Evolutionary conservation across 106 monocot species (phyloP).

Genomic region (Allium cepa): DNA sequence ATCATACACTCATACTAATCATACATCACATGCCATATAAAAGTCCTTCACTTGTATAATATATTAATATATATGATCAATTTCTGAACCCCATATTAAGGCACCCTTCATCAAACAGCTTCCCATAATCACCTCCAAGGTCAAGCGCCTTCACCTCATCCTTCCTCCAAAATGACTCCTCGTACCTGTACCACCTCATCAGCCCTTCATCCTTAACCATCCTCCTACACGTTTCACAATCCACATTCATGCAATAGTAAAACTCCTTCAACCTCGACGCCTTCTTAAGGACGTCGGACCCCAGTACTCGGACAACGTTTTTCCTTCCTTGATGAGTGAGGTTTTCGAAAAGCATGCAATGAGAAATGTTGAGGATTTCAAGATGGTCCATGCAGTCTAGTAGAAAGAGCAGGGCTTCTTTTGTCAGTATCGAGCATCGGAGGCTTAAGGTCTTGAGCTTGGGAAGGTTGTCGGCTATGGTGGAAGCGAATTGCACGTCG

Average conservation of each 20-base stretch:
- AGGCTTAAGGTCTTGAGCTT: slow-evolving; percentile 69
- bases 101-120: slow-evolving; percentile 55
- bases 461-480: slow-evolving; percentile 47
- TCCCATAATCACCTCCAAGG: slow-evolving; percentile 43
- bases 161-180: slow-evolving; percentile 69
- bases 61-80: slow-evolving; percentile 1
- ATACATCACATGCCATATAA: too few relatives aligned
- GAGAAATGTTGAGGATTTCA: slow-evolving; percentile 87
- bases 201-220: slow-evolving; percentile 64
- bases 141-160: slow-evolving; percentile 71
- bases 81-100: slow-evolving; percentile 23
- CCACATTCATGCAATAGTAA: slow-evolving; percentile 36
- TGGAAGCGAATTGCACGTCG: slow-evolving; percentile 47
- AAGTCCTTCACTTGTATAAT: too few relatives aligned
- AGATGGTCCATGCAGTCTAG: slow-evolving; percentile 46
- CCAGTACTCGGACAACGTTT: slow-evolving; percentile 26
- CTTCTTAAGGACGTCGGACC: slow-evolving; percentile 29
- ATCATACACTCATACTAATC: too few relatives aligned
- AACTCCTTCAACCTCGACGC: slow-evolving; percentile 47
- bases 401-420: slow-evolving; percentile 47
- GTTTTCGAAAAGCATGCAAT: slow-evolving; percentile 55
- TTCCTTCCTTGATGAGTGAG: slow-evolving; percentile 26
- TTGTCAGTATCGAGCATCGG: slow-evolving; percentile 62
- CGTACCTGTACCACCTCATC: slow-evolving; percentile 93
- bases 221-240: slow-evolving; percentile 52